A percentile compares a stretch with the other conserved stretches of the same genome.
Evolutionary conservation across 2,329 filamentous ascomycete genomes (phyloP).

Genomic region (Fusarium tricinctum): DNA sequence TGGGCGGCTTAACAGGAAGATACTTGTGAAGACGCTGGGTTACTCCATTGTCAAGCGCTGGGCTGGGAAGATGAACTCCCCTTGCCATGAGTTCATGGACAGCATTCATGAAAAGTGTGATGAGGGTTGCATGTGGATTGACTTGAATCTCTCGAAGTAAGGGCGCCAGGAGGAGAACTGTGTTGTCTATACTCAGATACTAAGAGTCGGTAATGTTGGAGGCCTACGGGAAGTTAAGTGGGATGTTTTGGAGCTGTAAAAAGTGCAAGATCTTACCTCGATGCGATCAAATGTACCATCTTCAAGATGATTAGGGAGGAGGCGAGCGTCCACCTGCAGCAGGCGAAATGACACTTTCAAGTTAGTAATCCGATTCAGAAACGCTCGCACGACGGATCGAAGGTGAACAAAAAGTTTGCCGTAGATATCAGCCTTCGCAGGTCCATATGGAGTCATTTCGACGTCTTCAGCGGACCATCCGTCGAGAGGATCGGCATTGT

Average conservation of each 20-base stretch:
- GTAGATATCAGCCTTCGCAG: conserved; percentile 17
- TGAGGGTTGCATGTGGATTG: conserved; percentile 29
- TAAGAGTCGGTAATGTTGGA: conserved; percentile 16
- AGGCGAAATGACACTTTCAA: background rate
- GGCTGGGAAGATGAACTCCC: background rate
- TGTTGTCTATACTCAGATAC: conserved; percentile 2
- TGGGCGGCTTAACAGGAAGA: background rate
- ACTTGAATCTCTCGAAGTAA: conserved; percentile 3
- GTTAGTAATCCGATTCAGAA: background rate
- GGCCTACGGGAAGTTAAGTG: background rate
- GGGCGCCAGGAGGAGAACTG: background rate
- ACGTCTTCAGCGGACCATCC: conserved; percentile 20
- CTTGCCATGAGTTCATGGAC: background rate
- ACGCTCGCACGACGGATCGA: background rate
- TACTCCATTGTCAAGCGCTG: background rate
- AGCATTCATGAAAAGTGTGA: conserved; percentile 24
- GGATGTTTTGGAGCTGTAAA: no score
- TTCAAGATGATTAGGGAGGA: background rate
- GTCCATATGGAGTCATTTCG: background rate
- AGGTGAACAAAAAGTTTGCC: conserved; percentile 26
- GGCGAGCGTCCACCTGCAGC: background rate
- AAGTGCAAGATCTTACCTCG: background rate
- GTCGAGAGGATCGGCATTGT: conserved; percentile 1
- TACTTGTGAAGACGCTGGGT: background rate
- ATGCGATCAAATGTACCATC: conserved; percentile 16